These are phyloP conservation scores for Naumovozyma dairenensis DNA, from an alignment of 805 yeast genomes.

Conservation along the genomic window DNA sequence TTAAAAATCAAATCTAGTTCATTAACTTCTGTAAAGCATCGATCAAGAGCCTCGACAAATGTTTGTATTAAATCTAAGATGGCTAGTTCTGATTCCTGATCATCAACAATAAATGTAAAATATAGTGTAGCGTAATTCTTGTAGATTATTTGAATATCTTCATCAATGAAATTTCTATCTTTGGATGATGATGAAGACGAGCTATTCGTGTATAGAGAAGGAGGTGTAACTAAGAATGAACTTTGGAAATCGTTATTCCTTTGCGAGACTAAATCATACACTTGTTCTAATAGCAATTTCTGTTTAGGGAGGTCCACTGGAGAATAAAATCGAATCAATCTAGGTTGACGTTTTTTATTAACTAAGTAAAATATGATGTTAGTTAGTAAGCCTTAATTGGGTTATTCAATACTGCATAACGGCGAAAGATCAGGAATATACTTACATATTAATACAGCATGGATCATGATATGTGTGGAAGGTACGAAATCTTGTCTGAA, in stretches of 20 bases:
- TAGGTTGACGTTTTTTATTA: slow-evolving; percentile 82
- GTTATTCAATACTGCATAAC: too few relatives aligned
- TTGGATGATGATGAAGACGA: slow-evolving; percentile 2
- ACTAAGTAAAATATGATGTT: slow-evolving; percentile 33
- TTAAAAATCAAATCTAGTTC: slow-evolving; percentile 96
- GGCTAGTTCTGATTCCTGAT: slow-evolving; percentile 90
- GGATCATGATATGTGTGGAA: slow-evolving; percentile 48
- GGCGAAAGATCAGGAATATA: too few relatives aligned
- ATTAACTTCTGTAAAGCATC: slow-evolving; percentile 89
- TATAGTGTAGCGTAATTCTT: slow-evolving; percentile 93
- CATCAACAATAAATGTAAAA: slow-evolving; percentile 92
- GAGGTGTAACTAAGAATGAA: slow-evolving; percentile 84
- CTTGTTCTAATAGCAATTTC: slow-evolving; percentile 68
- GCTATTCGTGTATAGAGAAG: slow-evolving; percentile 38
- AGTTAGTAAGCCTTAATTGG: slow-evolving; percentile 3
- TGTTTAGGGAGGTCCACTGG: slow-evolving; percentile 84
- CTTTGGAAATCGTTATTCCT: slow-evolving; percentile 65
- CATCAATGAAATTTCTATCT: slow-evolving; percentile 33
- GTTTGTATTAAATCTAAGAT: slow-evolving; percentile 91
- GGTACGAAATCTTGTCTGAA: slow-evolving; percentile 1
- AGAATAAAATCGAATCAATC: slow-evolving; percentile 84
- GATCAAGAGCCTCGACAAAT: slow-evolving; percentile 88
- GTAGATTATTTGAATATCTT: slow-evolving; percentile 80
- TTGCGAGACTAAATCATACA: slow-evolving; percentile 62
- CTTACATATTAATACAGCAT: slow-evolving; percentile 74